Base-by-base conservation (phyloP, 176 grass and related monocot genomes). In the Areca catechu region DNA sequence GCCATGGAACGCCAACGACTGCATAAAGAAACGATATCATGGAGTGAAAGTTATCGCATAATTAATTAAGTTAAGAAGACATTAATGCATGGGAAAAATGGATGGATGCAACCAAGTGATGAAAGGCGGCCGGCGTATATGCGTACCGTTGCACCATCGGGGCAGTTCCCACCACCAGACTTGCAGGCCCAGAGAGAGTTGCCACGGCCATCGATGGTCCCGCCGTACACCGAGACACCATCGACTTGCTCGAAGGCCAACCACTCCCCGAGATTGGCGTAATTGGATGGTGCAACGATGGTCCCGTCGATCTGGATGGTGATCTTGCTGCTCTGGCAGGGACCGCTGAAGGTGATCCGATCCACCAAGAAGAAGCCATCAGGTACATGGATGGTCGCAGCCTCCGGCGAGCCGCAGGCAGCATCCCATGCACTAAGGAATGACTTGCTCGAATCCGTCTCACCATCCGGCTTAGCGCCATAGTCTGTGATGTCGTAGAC, bases 1-100 rank as follows among this genome's bases (percentile, higher is more conserved):
- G 67, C 87, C 79, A 18, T 56, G 79, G 71, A 96, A 79, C 62
- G 81, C 86, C 66, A 96, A 65, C 16, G 86, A 84, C 91, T 96
- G 82, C 64, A 56, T 10, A 0, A 66, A 50, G 3, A n/a, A 37
- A 10, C 12, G 7, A 14, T 43, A n/a, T n/a, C n/a, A n/a, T n/a
- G n/a, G 24, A 15, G 14, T 43, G 1, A 3, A 14, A 14, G 6
- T 12, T 2, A 3, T 14, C 9, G 10, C 2, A 34, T 30, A 30
- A 30, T 30, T 30, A 30, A 7, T 5, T n/a, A n/a, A n/a, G n/a
- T n/a, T n/a, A n/a, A n/a, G n/a, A n/a, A n/a, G n/a, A n/a, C n/a
- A n/a, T n/a, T n/a, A n/a, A n/a, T n/a, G n/a, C n/a, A n/a, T n/a
- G n/a, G n/a, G n/a, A n/a, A n/a, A n/a, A n/a, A n/a, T n/a, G n/a